These are phyloP conservation scores for Stachybotrys chartarum DNA, from an alignment of 2,329 filamentous ascomycete genomes.

Conservation along the genomic window DNA sequence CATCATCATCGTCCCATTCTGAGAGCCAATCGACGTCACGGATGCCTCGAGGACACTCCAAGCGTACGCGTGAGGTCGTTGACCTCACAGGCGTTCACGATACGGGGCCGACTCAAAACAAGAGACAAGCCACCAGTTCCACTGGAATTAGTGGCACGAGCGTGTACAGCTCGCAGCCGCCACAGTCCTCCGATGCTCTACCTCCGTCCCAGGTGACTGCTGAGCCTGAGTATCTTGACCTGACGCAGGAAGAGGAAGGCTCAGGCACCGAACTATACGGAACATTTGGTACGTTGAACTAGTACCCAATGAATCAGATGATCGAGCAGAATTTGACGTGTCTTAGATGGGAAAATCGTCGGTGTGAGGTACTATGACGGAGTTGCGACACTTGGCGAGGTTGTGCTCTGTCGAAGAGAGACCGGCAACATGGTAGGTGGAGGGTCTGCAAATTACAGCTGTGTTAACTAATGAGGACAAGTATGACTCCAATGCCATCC, in stretches of 20 bases:
- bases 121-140: conserved; percentile 16
- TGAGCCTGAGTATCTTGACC: conserved; percentile 33
- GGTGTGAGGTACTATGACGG: conserved; percentile 55
- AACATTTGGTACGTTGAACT: conserved; percentile 27
- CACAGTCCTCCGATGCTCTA: conserved; percentile 9
- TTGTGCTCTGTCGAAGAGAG: conserved; percentile 57
- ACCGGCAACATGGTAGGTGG: conserved; percentile 48
- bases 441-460: background rate
- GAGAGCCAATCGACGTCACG: background rate
- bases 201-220: conserved; percentile 7
- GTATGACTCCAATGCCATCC: conserved; percentile 71
- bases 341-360: conserved; percentile 39
- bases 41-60: conserved; percentile 15
- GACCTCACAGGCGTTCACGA: conserved; percentile 34
- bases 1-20: background rate
- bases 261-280: conserved; percentile 40
- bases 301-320: background rate
- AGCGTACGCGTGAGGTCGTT: conserved; percentile 29
- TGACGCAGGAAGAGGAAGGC: conserved; percentile 36
- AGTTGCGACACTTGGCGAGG: conserved; percentile 54
- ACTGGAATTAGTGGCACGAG: conserved; percentile 11
- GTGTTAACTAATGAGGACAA: conserved; percentile 9
- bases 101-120: conserved; percentile 10
- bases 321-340: no score
- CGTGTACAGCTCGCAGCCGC: conserved; percentile 5